These are phyloP conservation scores for Stipa capillata DNA, from an alignment of 176 grass and related monocot species.

Conservation along the genomic window DNA sequence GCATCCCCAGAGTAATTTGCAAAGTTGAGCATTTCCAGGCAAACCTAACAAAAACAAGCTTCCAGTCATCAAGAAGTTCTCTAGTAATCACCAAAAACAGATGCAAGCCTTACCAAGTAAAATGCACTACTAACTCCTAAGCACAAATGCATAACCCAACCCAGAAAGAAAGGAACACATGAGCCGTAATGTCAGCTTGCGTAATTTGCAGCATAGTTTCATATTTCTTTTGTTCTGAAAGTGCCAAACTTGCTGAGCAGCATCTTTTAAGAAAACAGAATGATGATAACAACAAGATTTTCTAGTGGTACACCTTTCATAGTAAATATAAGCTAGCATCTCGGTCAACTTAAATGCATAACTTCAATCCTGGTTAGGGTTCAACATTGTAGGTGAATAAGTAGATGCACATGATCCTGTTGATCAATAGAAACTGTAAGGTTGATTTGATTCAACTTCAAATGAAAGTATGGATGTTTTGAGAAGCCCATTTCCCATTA, in stretches of 20 bases:
- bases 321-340: not conserved
- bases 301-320: not conserved
- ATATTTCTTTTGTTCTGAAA: too few relatives aligned
- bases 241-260: not conserved
- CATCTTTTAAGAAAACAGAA: not conserved
- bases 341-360: not conserved
- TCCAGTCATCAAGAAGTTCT: not conserved
- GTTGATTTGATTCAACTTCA: not conserved
- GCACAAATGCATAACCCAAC: not conserved
- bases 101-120: not conserved
- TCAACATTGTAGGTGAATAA: slow-evolving; percentile 3
- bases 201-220: not conserved
- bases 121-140: not conserved
- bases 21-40: slow-evolving; percentile 97
- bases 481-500: not conserved
- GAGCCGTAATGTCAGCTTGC: not conserved
- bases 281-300: not conserved
- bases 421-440: not conserved
- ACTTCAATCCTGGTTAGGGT: not conserved
- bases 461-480: not conserved
- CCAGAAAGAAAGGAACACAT: not conserved
- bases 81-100: not conserved
- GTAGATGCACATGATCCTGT: not conserved
- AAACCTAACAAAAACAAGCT: slow-evolving; percentile 54
- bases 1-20: slow-evolving; percentile 89